A percentile compares a stretch with the other conserved stretches of the same genome.
phyloP scores from a whole-genome alignment of 1,139 yeast species.

The Geotrichum reessii region DNA sequence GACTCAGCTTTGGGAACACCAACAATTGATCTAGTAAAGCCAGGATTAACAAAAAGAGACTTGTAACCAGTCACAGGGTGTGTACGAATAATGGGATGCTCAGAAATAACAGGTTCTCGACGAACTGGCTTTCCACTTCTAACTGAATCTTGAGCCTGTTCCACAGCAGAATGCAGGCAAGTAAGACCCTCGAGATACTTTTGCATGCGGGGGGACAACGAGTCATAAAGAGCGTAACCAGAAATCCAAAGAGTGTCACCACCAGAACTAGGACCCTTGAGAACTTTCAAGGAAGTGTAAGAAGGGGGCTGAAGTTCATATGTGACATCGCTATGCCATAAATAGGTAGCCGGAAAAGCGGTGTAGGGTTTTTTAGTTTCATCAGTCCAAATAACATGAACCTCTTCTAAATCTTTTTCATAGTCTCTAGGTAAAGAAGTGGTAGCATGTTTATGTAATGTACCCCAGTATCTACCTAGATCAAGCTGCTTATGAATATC shows the following conservation, averaged over 20 bases:
- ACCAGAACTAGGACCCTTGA: slow-evolving; percentile 59
- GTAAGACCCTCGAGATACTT: slow-evolving; percentile 51
- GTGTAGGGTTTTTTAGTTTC: slow-evolving; percentile 30
- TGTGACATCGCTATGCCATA: slow-evolving; percentile 66
- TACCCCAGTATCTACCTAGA: slow-evolving; percentile 61
- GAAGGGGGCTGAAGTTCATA: slow-evolving; percentile 70
- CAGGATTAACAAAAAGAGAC: slow-evolving; percentile 52
- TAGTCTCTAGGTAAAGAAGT: slow-evolving; percentile 56
- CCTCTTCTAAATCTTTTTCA: neutral
- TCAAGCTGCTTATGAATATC: slow-evolving; percentile 48
- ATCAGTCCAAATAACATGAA: slow-evolving; percentile 11
- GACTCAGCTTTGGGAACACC: slow-evolving; percentile 64
- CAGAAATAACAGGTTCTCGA: slow-evolving; percentile 52
- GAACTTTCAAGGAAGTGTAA: slow-evolving; percentile 54
- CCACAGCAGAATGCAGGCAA: slow-evolving; percentile 61
- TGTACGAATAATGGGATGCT: slow-evolving; percentile 62
- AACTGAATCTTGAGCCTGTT: slow-evolving; percentile 56
- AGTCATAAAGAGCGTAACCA: slow-evolving; percentile 59
- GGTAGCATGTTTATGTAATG: slow-evolving; percentile 67
- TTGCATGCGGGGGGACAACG: slow-evolving; percentile 60
- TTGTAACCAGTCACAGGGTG: slow-evolving; percentile 66
- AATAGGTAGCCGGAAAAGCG: slow-evolving; percentile 26
- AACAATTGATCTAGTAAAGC: slow-evolving; percentile 57
- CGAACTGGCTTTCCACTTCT: slow-evolving; percentile 57
- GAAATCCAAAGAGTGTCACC: slow-evolving; percentile 72